Conservation (phyloP, 2,329 filamentous ascomycete species). For the Polytolypa hystricis region DNA sequence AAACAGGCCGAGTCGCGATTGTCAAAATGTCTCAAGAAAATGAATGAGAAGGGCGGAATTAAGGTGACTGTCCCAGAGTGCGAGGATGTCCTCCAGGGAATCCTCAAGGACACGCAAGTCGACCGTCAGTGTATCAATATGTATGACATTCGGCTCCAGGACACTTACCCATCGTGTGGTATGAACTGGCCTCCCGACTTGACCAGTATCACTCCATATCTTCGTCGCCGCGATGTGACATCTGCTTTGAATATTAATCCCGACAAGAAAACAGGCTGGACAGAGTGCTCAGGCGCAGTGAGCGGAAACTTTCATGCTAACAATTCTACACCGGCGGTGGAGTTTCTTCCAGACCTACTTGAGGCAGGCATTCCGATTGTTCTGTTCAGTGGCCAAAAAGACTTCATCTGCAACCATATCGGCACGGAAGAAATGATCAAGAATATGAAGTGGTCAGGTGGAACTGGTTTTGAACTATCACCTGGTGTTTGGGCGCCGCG, state of each 20-base stretch:
- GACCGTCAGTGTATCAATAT: constrained; percentile 71
- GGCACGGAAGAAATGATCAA: constrained; percentile 86
- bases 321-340: constrained; percentile 61
- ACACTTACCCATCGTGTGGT: constrained; percentile 72
- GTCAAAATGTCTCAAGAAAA: constrained; percentile 51
- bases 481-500: constrained; percentile 87
- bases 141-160: constrained; percentile 86
- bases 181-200: constrained; percentile 98
- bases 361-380: constrained; percentile 61
- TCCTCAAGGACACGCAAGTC: constrained; percentile 54
- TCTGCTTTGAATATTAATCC: constrained; percentile 70
- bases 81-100: constrained; percentile 62
- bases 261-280: constrained; percentile 79
- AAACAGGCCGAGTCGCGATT: constrained; percentile 58
- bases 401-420: constrained; percentile 93
- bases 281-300: constrained; percentile 76
- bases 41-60: constrained; percentile 49
- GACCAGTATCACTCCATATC: constrained; percentile 63
- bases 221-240: constrained; percentile 69
- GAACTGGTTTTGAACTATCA: constrained; percentile 77
- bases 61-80: constrained; percentile 60
- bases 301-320: constrained; percentile 56
- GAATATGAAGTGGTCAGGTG: constrained; percentile 84
- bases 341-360: constrained; percentile 67
- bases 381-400: constrained; percentile 86